Base-by-base conservation (phyloP, 192 early-diverging fungal genomes). In the Diversispora epigaea region DNA sequence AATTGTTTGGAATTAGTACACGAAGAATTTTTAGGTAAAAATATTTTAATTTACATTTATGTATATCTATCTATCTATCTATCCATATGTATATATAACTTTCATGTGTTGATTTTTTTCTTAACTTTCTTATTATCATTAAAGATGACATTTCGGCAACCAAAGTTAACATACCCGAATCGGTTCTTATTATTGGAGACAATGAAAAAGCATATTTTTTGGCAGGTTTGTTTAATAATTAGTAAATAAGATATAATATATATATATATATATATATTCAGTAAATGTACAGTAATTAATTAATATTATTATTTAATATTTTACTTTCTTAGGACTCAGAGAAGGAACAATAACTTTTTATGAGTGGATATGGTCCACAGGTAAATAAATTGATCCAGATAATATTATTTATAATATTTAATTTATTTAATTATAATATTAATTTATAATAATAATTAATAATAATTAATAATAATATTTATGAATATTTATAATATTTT, bases 101-200 rank as follows among this genome's bases (percentile, higher is more conserved):
- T 50, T 50, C 49, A 50, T 50, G 49, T 50, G 6, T 50, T 50
- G 5, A 50, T 50, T 50, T 14, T 12, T 8, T 50, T 8, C 49
- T 8, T 14, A 17, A 11, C 6, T 54, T 17, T 54, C 4, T 32
- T 4, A 15, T 63, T 63, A 6, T 43, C 0, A 15, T 43, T 63
- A 15, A 25, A 63, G 61, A 19, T 6, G 50, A 69, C 21, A 52
- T 39, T 54, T 52, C 47, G 11, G 17, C 40, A 3, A 69, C 47
- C 2, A 54, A 54, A 39, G 50, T 69, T 17, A 69, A 69, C 22
- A 50, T 69, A 40, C 68, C 68, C 19, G 68, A 69, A 39, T 69
- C 68, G 15, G 47, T 47, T 3, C 52, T 45, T 69, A 54, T 69
- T 11, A 69, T 69, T 54, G 49, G 47, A 4, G 32, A 50, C 39